These are phyloP conservation scores for Peniophora sp. DNA, from an alignment of 1,284 basidiomycete genomes.

Conservation along the genomic window DNA sequence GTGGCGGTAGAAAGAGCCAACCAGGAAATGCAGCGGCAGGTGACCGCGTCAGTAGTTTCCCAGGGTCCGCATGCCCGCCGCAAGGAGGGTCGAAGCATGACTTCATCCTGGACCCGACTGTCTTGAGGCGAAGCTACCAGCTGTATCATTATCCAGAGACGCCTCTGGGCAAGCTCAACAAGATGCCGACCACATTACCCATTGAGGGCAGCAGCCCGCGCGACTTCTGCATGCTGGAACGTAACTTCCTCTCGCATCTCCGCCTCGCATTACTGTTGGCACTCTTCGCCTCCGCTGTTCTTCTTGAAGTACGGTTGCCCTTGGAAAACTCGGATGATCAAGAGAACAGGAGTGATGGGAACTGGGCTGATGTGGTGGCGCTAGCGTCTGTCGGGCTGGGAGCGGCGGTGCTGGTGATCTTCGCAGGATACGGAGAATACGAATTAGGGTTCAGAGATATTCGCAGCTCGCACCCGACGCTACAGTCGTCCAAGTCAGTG, in stretches of 20 bases:
- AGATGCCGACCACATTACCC: no score
- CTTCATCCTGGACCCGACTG: no score
- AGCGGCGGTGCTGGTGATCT: not conserved
- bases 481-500: not conserved
- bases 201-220: constrained; percentile 31
- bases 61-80: no score
- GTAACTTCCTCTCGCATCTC: constrained; percentile 60
- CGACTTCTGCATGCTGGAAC: constrained; percentile 70
- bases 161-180: no score
- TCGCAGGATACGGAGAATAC: not conserved
- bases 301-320: constrained; percentile 53
- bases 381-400: not conserved
- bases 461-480: not conserved
- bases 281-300: constrained; percentile 52
- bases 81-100: no score
- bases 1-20: no score
- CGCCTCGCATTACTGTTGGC: constrained; percentile 58
- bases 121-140: no score
- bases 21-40: no score
- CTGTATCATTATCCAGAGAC: no score
- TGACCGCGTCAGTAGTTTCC: no score
- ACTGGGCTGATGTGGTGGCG: not conserved
- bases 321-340: constrained; percentile 1
- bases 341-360: constrained; percentile 2
- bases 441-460: not conserved